Conservation (phyloP, 352 stramenopile genomes). For the Phytophthora megakarya region DNA sequence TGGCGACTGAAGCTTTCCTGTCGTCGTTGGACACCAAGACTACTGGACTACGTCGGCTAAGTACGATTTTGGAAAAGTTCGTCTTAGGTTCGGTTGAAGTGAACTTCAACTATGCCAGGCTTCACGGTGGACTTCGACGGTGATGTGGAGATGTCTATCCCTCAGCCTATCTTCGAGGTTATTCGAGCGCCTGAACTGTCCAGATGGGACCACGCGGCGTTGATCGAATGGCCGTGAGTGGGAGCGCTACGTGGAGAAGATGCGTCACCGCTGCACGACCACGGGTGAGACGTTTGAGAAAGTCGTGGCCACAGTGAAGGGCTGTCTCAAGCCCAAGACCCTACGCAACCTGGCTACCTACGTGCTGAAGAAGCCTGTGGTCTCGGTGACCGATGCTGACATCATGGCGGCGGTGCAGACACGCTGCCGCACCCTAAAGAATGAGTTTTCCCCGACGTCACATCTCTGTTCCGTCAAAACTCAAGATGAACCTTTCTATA, state of each 20-base stretch:
- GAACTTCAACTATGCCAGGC: not conserved
- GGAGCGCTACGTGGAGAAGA: slow-evolving; percentile 17
- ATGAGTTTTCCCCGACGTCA: no score
- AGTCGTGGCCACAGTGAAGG: slow-evolving; percentile 17
- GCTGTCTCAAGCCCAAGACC: not conserved
- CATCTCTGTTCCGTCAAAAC: no score
- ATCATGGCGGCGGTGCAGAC: slow-evolving; percentile 4
- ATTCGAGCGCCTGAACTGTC: not conserved
- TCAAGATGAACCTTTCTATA: no score
- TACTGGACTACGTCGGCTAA: not conserved
- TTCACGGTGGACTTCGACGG: slow-evolving; percentile 10
- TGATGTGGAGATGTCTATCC: slow-evolving; percentile 4
- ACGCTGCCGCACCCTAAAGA: slow-evolving; percentile 5
- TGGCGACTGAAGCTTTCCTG: not conserved
- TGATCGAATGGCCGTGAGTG: slow-evolving; percentile 12
- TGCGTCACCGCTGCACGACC: not conserved
- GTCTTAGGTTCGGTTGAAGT: not conserved
- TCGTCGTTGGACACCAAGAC: not conserved
- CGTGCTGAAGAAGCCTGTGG: slow-evolving; percentile 9
- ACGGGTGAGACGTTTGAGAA: slow-evolving; percentile 20
- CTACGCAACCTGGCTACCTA: slow-evolving; percentile 13
- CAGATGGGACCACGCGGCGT: not conserved
- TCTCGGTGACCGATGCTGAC: slow-evolving; percentile 4
- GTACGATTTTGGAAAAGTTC: not conserved
- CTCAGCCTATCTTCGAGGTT: not conserved